Base-by-base conservation (phyloP, 169 alveolate species). In the Plasmodium gallinaceum region DNA sequence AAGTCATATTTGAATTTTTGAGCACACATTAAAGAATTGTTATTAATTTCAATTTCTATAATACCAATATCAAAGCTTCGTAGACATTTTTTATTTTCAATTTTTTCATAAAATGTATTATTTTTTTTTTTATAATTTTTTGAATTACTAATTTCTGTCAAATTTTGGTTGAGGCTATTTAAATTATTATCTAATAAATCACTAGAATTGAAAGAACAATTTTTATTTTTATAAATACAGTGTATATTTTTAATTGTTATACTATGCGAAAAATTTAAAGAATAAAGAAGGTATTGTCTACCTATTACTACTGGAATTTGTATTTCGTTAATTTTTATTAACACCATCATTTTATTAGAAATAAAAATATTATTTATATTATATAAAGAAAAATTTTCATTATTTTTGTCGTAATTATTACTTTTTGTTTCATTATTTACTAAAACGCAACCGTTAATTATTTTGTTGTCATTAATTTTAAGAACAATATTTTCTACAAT, bases 251-350 rank as follows among this genome's bases (percentile, higher is more conserved):
- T 70, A 43, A 80, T 57, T 8, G 90, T 80, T 80, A 80, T n/a
- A 57, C 85, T 80, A 12, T 80, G 90, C 26, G 83, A 20, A 80
- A 54, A 80, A 61, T 51, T 80, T 48, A 80, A 48, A 43, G 90
- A 80, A 68, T 80, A 80, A 14, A 80, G 16, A 14, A 80, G 83
- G 54, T 80, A 80, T 48, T 66, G 72, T 57, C 90, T 32, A 43
- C 90, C 90, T 80, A 80, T 80, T 43, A 80, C 66, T 24, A 80
- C 54, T 37, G 90, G 90, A 26, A 80, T 80, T 66, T 57, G 70
- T 54, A 80, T 60, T 52, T 80, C 83, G 32, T 80, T 80, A 62
- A 80, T 46, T 80, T 80, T 80, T 80, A 80, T 80, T 80, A 80
- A 80, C 9, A 57, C 90, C 52, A 66, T 66, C 61, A 80, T 24